Percentiles rank a stretch among this genome's conserved stretches.
These are phyloP conservation scores for Rhododendron ferrugineum DNA, from an alignment of 148 eudicot species.

Conservation along the genomic window DNA sequence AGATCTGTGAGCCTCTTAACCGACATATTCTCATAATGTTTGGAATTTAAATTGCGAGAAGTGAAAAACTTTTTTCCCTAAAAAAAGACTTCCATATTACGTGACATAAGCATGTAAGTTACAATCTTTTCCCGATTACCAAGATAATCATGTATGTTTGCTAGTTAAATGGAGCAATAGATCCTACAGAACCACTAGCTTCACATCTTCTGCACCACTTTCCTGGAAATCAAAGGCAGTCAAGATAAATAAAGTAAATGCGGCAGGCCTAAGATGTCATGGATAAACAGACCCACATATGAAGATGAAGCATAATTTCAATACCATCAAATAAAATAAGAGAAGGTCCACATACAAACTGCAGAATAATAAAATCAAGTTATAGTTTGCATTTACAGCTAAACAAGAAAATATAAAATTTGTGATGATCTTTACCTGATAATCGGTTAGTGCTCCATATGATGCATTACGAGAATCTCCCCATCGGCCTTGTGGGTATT, in stretches of 20 bases:
- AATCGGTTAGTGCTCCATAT: conserved; percentile 81
- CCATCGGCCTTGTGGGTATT: conserved; percentile 91
- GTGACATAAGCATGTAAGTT: neutral
- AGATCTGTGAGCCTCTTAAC: neutral
- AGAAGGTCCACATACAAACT: neutral
- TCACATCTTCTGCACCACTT: neutral
- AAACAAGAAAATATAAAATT: neutral
- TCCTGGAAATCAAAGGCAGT: neutral
- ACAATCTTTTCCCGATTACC: neutral
- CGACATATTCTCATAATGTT: neutral
- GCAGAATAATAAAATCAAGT: neutral
- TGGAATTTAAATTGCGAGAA: neutral
- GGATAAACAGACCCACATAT: neutral
- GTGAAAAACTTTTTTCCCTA: neutral
- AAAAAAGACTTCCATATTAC: neutral
- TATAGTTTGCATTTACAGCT: neutral
- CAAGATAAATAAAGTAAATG: neutral
- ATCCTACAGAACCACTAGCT: neutral
- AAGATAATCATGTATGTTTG: neutral
- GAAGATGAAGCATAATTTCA: neutral
- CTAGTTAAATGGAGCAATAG: neutral
- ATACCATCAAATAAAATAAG: neutral
- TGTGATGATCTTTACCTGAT: conserved; percentile 53
- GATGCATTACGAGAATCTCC: conserved; percentile 81
- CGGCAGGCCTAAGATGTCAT: neutral